Conservation (phyloP, 148 eudicot species). For the Rhododendron kiyosumense region DNA sequence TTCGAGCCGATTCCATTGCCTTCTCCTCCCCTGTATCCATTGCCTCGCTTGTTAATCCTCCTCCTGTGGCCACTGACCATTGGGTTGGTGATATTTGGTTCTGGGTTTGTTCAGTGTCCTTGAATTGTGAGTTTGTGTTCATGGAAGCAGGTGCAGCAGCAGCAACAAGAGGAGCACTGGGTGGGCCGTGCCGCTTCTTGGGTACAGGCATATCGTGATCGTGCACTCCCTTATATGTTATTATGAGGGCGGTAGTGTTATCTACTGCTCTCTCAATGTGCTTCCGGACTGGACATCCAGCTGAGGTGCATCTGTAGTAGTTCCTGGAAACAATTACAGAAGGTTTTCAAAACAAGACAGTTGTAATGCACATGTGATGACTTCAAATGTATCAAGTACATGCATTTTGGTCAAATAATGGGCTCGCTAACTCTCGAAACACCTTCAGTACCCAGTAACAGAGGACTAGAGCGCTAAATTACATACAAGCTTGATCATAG, state of each 20-base stretch:
- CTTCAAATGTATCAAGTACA: not conserved
- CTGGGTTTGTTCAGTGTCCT: constrained; percentile 20
- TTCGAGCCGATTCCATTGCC: constrained; percentile 44
- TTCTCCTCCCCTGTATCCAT: constrained; percentile 34
- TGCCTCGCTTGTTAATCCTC: constrained; percentile 21
- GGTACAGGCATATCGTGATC: constrained; percentile 76
- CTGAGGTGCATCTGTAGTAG: constrained; percentile 82
- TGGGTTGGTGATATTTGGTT: constrained; percentile 22
- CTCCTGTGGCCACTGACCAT: constrained; percentile 28
- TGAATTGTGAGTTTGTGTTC: constrained; percentile 14
- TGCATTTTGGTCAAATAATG: not conserved
- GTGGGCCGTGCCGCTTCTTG: constrained; percentile 44
- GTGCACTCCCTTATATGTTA: constrained; percentile 75
- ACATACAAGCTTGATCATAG: not conserved
- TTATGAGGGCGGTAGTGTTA: constrained; percentile 35
- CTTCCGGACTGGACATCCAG: constrained; percentile 88
- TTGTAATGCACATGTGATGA: not conserved
- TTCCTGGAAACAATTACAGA: constrained; percentile 42
- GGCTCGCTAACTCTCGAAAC: not conserved
- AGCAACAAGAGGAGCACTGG: constrained; percentile 21
- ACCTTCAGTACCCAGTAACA: not conserved
- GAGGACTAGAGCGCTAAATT: not conserved
- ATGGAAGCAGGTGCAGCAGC: constrained; percentile 29
- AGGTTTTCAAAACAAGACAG: not conserved
- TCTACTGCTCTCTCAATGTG: constrained; percentile 75